Percentiles rank a stretch among this genome's conserved stretches.
Conservation (phyloP, 140 eudicot species). For the Cichorium intybus region DNA sequence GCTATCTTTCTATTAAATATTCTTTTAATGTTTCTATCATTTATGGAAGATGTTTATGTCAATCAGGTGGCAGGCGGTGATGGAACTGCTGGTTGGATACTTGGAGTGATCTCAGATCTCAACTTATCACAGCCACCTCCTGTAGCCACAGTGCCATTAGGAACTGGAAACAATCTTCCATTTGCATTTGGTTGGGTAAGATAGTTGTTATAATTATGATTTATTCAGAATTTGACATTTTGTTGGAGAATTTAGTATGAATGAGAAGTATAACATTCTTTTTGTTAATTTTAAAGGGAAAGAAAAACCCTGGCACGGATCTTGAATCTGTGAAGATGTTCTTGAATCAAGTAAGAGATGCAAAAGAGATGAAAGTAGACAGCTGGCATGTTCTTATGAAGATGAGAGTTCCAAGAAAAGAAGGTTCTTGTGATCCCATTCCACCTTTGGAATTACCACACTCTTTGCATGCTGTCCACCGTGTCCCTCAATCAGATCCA, state of each 20-base stretch:
- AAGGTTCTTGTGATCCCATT: constrained; percentile 71
- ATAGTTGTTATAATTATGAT: constrained; percentile 2
- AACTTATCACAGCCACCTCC: constrained; percentile 77
- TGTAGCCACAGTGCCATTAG: constrained; percentile 86
- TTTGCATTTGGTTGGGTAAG: constrained; percentile 97
- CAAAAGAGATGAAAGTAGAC: constrained; percentile 85
- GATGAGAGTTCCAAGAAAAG: constrained; percentile 65
- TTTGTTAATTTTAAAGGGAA: constrained; percentile 56
- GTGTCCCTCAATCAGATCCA: constrained; percentile 46
- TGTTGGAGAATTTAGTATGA: background rate
- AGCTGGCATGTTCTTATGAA: constrained; percentile 96
- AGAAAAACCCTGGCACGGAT: constrained; percentile 84
- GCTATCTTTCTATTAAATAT: background rate
- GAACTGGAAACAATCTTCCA: constrained; percentile 92
- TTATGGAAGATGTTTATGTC: background rate
- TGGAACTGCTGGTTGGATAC: constrained; percentile 97
- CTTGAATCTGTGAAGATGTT: constrained; percentile 63
- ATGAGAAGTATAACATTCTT: constrained; percentile 11
- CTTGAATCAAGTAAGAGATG: constrained; percentile 54
- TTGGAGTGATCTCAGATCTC: constrained; percentile 82
- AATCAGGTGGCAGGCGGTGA: constrained; percentile 95
- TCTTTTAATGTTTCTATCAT: background rate
- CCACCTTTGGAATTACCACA: constrained; percentile 91
- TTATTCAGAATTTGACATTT: too few relatives aligned
- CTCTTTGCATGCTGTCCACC: constrained; percentile 82